Base-by-base conservation (phyloP, 208 protist genomes). In the Trypanosoma congolense region DNA sequence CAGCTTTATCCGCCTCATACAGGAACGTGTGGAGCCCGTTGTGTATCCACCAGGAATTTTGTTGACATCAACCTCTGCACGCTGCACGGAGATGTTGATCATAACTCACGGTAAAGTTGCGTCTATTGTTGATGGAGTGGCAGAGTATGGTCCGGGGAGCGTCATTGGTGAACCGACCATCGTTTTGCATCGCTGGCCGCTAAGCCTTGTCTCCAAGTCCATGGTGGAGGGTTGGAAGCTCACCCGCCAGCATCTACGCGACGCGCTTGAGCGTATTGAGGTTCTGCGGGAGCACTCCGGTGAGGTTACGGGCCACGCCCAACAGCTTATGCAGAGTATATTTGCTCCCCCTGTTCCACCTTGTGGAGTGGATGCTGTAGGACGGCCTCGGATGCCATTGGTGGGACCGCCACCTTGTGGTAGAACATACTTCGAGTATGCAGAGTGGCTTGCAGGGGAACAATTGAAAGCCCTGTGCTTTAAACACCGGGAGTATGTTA, bases 151-250 rank as follows among this genome's bases (percentile, higher is more conserved):
- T 29, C 63, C 77, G 1, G 87, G 87, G 2, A 76, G 87, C 42
- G 69, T 85, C 49, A 66, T 93, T 54, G 87, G 87, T 29, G 87
- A 85, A 49, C 70, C 77, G 19, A 86, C 73, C 54, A 72, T 93
- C n/a, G 67, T 93, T 19, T 50, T 65, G 21, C 87, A 93, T 57
- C 82, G 87, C 56, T 93, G 87, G 82, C 87, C 87, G 14, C 30
- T 93, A 9, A 80, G 71, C 0, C 71, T 90, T 9, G 62, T 79
- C 2, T 82, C 87, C 6, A 73, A 78, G 42, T 72, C 77, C 24
- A 93, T 93, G 80, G 82, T 93, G 62, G 87, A 93, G 61, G 79
- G 87, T n/a, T 93, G 87, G 87, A 65, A 72, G 41, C 70, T 93
- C 31, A 70, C 51, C 36, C 75, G 70, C 4, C 64, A 72, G n/a